Base-by-base conservation (phyloP, 495 filamentous ascomycete genomes). In the Neurospora tetraspora region DNA sequence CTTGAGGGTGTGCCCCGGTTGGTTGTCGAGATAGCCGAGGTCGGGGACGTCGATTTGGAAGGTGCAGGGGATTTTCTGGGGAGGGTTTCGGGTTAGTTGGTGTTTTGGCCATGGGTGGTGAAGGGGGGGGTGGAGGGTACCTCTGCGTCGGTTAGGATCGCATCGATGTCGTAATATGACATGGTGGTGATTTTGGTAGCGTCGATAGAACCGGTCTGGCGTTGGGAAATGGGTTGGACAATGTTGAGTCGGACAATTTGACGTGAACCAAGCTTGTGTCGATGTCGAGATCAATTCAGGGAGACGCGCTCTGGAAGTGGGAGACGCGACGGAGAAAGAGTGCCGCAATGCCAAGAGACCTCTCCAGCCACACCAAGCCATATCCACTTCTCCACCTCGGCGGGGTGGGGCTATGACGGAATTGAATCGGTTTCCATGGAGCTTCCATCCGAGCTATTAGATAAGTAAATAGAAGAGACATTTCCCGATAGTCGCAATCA, bases 121-220 rank as follows among this genome's bases (percentile, higher is more conserved):
- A 69, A 59, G 31, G 31, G 31, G 74, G 27, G 12, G 42, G 36
- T 9, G 71, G 45, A 75, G 23, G 75, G 68, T 85, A 92, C 93
- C 85, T 96, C 93, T 38, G 93, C 91, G 79, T 97, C 94, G 2
- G 96, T 98, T 69, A 98, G 85, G 73, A 98, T 97, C 37, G 93
- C 89, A 79, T 97, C 93, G 74, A 97, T 91, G 80, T 96, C 92
- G 85, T 98, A 98, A 85, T 99, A 99, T 43, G 90, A 91, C 84
- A 92, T 92, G 83, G 87, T 90, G 79, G 27, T 3, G 40, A 0
- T 18, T 31, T 31, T 3, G 3, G 1, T 18, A 61, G 23, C 27
- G 2, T 61, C 12, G 6, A 5, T 61, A 16, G 5, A 16, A 14
- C 53, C 27, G 23, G 12, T 12, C 47, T 59, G 47, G 6, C 2